Evolutionary conservation across 495 filamentous ascomycete species (phyloP), one percentile per base, ranked within the genome.

Genomic region (Pyrenula massariospora): DNA sequence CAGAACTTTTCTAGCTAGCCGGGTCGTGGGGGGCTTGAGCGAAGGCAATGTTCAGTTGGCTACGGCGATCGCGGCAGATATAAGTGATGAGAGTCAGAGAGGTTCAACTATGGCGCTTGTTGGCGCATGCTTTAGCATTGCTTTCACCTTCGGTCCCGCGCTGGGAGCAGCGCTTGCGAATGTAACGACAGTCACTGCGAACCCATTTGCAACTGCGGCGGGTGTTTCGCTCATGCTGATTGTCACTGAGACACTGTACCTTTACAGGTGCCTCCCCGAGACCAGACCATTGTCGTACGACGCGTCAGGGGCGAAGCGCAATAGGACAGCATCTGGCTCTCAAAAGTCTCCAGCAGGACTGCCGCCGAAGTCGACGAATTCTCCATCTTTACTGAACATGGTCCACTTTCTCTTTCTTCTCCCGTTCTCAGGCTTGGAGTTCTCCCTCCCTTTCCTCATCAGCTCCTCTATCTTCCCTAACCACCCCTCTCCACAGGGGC

Each of bases 31-130:
- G 15, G 93, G 93, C 0, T 72, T 99, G 58, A 95, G 91, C 54
- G 93, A 99, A 67, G 94, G 91, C 23, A 99, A 99, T 63, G 89
- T 99, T 0, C 93, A 99, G 71, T 75, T 99, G 1, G 94, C 94
- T 20, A 91, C 89, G 55, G 94, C 94, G 48, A 99, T 99, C 63
- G 93, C 94, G 11, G 94, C 93, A 8, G 93, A 99, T 70, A 87
- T 99, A 57, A 93, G 87, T 56, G 89, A 93, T 62, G 83, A 87
- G 54, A 77, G 79, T 50, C 85, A 82, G 56, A 80, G 93, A 22
- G 89, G 90, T 1, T 83, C 87, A 15, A 95, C 94, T 24, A 96
- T 99, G 85, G 93, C 93, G 12, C 76, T 97, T 48, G 90, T 99
- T 12, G 93, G 93, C 31, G 92, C 84, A 42, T 97, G 94, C 70